A percentile compares a stretch with the other conserved stretches of the same genome.
Conservation (phyloP, 805 yeast genomes). For the Kodamaea leandrae region DNA sequence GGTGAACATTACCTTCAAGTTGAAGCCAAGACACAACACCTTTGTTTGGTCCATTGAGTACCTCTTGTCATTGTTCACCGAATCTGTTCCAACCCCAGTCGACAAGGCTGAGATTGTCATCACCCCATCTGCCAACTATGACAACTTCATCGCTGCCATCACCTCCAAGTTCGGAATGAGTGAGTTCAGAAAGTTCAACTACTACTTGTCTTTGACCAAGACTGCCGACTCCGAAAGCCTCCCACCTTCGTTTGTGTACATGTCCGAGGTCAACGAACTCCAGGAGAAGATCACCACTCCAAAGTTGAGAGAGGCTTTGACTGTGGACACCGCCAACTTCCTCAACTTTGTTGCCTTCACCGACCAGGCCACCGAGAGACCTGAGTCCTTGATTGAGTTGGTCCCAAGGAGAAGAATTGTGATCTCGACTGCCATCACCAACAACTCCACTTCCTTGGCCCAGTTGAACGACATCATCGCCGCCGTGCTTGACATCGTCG, state of each 20-base stretch:
- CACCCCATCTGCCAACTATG: constrained; percentile 51
- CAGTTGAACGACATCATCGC: constrained; percentile 49
- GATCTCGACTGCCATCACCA: constrained; percentile 53
- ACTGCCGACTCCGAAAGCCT: constrained; percentile 69
- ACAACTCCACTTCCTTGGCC: constrained; percentile 47
- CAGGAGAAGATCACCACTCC: constrained; percentile 60
- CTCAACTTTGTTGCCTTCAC: constrained; percentile 75
- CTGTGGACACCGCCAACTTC: constrained; percentile 45
- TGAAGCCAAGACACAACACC: constrained; percentile 79
- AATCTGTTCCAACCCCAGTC: constrained; percentile 51
- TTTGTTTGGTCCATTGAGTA: constrained; percentile 65
- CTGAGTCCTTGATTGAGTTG: constrained; percentile 56
- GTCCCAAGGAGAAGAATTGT: constrained; percentile 52
- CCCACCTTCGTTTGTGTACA: constrained; percentile 75
- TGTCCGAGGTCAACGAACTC: constrained; percentile 86
- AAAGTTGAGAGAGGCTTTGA: constrained; percentile 37
- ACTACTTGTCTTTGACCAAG: constrained; percentile 79
- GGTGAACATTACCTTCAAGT: constrained; percentile 56
- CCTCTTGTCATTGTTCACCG: constrained; percentile 54
- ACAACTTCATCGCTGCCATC: constrained; percentile 76
- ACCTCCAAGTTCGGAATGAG: constrained; percentile 85
- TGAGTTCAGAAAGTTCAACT: constrained; percentile 68
- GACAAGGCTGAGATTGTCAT: constrained; percentile 65
- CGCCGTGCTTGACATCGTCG: constrained; percentile 59
- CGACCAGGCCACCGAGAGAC: constrained; percentile 77